Base-by-base conservation (phyloP, 768 basidiomycete genomes). In the Trametes sanguinea region DNA sequence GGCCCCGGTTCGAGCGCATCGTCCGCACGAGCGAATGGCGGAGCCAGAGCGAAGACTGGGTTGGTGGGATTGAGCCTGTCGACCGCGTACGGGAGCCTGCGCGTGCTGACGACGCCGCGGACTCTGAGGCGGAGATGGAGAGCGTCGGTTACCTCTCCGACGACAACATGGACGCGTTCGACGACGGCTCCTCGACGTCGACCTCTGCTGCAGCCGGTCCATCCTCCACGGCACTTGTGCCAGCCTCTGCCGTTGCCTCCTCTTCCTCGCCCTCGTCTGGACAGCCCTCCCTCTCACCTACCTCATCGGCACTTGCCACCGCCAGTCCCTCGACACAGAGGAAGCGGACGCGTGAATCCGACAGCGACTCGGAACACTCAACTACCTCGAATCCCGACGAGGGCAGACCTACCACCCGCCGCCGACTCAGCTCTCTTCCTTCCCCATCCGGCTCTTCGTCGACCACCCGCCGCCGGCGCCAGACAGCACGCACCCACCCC, bases 41-140 rank as follows among this genome's bases (percentile, higher is more conserved):
- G 35, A 43, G 6, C 16, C 43, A 56, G 30, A 45, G 44, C 44
- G 42, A 35, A 2, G 62, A 63, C 52, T 63, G 56, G 51, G 17
- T 39, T 32, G 62, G 51, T 14, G 62, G 62, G 30, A 48, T 63
- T 22, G 56, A 53, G 8, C 56, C 51, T 10, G 44, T 54, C 11
- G 56, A 47, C 16, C 55, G 62, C 33, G 62, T 51, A 6, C n/a
- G 42, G 17, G 54, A 51, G 22, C 54, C 61, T 22, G 48, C 61
- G 39, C 54, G 37, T 17, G 54, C 61, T 14, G 61, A 62, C 35
- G 61, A 63, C 22, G 56, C 56, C 16, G 56, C 56, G 1, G 56
- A 63, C 45, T 57, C 62, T 1, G 37, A 57, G 45, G 61, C 60
- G 13, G 60, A 55, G n/a, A 14, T n/a, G n/a, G 60, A 62, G 47